phyloP scores from a whole-genome alignment of 164 flowering plant species.

The Aristolochia contorta region DNA sequence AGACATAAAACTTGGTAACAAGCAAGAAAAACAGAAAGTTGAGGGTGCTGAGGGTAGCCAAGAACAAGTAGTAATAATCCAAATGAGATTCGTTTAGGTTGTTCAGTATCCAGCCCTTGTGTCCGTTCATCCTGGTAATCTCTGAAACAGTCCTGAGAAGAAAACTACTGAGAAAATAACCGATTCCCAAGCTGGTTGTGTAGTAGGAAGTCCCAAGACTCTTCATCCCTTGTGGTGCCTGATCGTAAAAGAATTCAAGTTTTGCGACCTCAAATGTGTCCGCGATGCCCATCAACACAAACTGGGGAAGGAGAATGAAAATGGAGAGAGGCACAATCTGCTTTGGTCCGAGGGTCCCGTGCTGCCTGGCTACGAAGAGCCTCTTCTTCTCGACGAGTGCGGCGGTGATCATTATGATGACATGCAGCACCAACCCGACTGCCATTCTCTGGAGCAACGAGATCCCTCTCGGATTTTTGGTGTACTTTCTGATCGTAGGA shows the following conservation, averaged over 20 bases:
- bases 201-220: slow-evolving; percentile 54
- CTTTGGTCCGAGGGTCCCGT: slow-evolving; percentile 7
- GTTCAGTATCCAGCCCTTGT: slow-evolving; percentile 42
- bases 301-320: slow-evolving; percentile 52
- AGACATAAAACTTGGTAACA: slow-evolving; percentile 35
- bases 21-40: slow-evolving; percentile 38
- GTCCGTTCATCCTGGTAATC: slow-evolving; percentile 30
- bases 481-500: slow-evolving; percentile 22
- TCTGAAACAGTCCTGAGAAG: slow-evolving; percentile 29
- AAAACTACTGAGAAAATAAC: slow-evolving; percentile 46
- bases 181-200: slow-evolving; percentile 40
- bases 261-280: slow-evolving; percentile 54
- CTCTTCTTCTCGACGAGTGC: slow-evolving; percentile 35
- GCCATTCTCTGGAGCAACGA: slow-evolving; percentile 59
- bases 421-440: slow-evolving; percentile 42
- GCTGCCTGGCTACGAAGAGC: slow-evolving; percentile 28
- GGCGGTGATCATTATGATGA: slow-evolving; percentile 37
- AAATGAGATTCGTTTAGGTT: slow-evolving; percentile 48
- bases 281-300: slow-evolving; percentile 41
- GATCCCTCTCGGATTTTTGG: slow-evolving; percentile 61
- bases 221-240: slow-evolving; percentile 63
- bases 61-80: slow-evolving; percentile 47
- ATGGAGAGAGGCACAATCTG: slow-evolving; percentile 34
- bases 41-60: slow-evolving; percentile 29
- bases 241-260: slow-evolving; percentile 60